phyloP scores from a whole-genome alignment of 257 asterid species.

The Avicennia marina region DNA sequence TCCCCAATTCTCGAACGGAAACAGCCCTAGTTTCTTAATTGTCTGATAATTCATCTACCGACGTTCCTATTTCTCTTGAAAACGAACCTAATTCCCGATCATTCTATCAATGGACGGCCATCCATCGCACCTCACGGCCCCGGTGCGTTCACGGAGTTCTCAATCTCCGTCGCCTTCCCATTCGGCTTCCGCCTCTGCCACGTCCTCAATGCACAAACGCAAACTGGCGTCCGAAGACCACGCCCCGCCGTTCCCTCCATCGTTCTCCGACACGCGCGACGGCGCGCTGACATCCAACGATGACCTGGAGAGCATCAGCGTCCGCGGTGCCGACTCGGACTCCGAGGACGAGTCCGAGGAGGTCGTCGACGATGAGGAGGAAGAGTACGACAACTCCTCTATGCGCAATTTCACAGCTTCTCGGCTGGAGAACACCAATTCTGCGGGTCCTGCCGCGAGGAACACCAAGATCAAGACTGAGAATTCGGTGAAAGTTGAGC shows the following conservation, averaged over 20 bases:
- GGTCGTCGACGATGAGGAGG: constrained; percentile 77
- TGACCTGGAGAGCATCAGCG: constrained; percentile 95
- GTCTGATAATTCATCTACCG: background rate
- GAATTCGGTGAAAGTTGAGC: constrained; percentile 61
- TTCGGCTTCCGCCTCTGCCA: constrained; percentile 98
- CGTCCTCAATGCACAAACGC: constrained; percentile 87
- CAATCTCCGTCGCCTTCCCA: constrained; percentile 96
- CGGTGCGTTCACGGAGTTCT: constrained; percentile 92
- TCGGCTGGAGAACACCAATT: constrained; percentile 57
- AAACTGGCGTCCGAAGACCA: constrained; percentile 73
- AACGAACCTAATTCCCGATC: too few species aligned
- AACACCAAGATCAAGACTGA: constrained; percentile 70
- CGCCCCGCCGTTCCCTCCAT: constrained; percentile 81
- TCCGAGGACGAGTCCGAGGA: constrained; percentile 95
- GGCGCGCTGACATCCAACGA: constrained; percentile 91
- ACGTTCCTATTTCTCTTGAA: background rate
- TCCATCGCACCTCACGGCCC: constrained; percentile 50
- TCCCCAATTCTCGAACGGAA: too few species aligned
- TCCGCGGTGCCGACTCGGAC: constrained; percentile 88
- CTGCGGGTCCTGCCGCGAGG: constrained; percentile 39
- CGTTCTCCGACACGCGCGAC: constrained; percentile 89
- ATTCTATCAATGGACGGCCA: constrained; percentile 13
- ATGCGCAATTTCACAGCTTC: constrained; percentile 89
- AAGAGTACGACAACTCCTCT: constrained; percentile 71
- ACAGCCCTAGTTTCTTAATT: too few species aligned